These are phyloP conservation scores for Pleurotus tuoliensis DNA, from an alignment of 768 basidiomycete species.

Conservation along the genomic window DNA sequence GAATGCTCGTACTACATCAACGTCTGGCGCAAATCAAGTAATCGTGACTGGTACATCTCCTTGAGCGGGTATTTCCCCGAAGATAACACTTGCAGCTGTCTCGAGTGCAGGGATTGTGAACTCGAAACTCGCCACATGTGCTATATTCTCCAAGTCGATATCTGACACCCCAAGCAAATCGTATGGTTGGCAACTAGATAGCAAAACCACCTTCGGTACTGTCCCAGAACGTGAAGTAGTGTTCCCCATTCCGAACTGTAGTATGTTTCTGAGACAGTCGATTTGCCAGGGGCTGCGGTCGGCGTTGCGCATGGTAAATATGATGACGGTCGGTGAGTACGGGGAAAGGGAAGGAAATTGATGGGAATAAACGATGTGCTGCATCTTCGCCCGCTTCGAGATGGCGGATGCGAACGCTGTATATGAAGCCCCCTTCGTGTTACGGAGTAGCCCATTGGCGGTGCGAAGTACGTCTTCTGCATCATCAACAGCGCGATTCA, in stretches of 20 bases:
- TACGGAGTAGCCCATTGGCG: conserved; percentile 38
- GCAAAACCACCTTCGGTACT: conserved; percentile 35
- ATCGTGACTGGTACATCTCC: background rate
- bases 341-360: conserved; percentile 6
- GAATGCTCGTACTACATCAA: too few species aligned
- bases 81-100: conserved; percentile 37
- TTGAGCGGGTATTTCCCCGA: conserved; percentile 25
- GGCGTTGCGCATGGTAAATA: conserved; percentile 60
- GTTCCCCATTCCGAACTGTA: conserved; percentile 2
- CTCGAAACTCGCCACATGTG: conserved; percentile 55
- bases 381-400: conserved; percentile 22
- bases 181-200: conserved; percentile 67
- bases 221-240: background rate
- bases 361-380: conserved; percentile 45
- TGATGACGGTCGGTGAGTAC: conserved; percentile 24
- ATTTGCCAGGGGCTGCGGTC: conserved; percentile 51
- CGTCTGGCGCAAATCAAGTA: too few species aligned
- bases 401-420: conserved; percentile 42
- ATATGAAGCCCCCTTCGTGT: conserved; percentile 58
- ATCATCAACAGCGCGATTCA: conserved; percentile 63
- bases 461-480: conserved; percentile 41
- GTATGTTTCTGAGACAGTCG: conserved; percentile 29
- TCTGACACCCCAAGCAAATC: conserved; percentile 37
- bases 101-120: conserved; percentile 50
- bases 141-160: conserved; percentile 19